Conservation (phyloP, 1,284 basidiomycete species). For the Puccinia horiana region DNA sequence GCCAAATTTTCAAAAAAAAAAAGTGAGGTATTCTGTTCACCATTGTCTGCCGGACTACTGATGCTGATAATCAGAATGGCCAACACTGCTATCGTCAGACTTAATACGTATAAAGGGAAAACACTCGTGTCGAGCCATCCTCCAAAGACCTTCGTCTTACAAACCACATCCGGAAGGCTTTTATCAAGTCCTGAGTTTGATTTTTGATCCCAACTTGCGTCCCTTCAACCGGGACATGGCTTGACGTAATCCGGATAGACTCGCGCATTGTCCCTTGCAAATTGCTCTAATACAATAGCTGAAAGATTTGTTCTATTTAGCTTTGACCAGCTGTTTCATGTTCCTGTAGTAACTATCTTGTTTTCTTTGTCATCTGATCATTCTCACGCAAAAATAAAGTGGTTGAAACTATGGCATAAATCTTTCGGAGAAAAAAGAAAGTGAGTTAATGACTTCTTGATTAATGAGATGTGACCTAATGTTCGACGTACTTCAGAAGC, state of each 20-base stretch:
- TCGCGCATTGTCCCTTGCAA: slow-evolving; percentile 34
- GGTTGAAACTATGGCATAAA: slow-evolving; percentile 42
- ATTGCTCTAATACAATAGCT: slow-evolving; percentile 40
- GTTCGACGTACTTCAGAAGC: slow-evolving; percentile 30
- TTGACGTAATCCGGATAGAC: slow-evolving; percentile 26
- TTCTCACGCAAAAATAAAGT: slow-evolving; percentile 38
- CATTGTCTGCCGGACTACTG: slow-evolving; percentile 26
- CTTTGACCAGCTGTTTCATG: background rate
- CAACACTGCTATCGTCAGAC: slow-evolving; percentile 3
- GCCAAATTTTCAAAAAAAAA: slow-evolving; percentile 3
- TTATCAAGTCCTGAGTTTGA: background rate
- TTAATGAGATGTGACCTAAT: background rate
- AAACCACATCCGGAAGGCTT: background rate
- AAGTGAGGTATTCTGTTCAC: background rate
- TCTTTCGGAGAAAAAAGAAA: background rate
- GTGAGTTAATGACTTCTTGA: background rate
- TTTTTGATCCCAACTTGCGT: background rate
- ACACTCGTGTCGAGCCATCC: slow-evolving; percentile 26
- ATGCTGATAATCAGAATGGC: slow-evolving; percentile 27
- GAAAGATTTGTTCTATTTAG: background rate
- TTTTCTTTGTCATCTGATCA: background rate
- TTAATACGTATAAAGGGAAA: slow-evolving; percentile 32
- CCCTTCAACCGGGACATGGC: slow-evolving; percentile 25
- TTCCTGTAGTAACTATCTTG: background rate
- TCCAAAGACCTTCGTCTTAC: slow-evolving; percentile 20